Evolutionary conservation across 2,329 filamentous ascomycete genomes (phyloP).

Genomic region (Mariannaea sp.): DNA sequence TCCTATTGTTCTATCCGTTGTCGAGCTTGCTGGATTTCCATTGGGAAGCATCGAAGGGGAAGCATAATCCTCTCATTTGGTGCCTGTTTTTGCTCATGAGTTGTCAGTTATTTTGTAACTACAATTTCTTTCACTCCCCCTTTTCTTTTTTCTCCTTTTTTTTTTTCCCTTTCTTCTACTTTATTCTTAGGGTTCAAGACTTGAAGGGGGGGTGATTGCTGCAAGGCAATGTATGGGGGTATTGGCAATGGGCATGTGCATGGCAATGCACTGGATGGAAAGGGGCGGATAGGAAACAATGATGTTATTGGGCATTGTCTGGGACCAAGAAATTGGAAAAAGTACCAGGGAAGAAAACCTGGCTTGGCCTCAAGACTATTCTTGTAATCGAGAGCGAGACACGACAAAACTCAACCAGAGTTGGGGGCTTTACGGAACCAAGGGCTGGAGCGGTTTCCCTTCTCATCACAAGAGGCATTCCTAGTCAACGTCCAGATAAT

Average conservation of each 20-base stretch:
- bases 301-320: conserved; percentile 17
- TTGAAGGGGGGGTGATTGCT: conserved; percentile 29
- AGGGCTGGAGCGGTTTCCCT: background rate
- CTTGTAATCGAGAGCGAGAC: conserved; percentile 4
- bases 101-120: conserved; percentile 10
- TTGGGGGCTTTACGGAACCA: conserved; percentile 3
- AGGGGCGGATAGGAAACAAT: conserved; percentile 11
- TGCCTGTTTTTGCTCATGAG: background rate
- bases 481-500: conserved; percentile 26
- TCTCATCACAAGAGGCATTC: conserved; percentile 23
- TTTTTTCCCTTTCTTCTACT: conserved; percentile 17
- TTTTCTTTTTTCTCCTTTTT: conserved; percentile 20
- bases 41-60: background rate
- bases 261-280: conserved; percentile 8
- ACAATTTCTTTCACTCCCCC: conserved; percentile 4
- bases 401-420: background rate
- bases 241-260: conserved; percentile 15
- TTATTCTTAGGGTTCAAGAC: conserved; percentile 28
- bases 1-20: background rate
- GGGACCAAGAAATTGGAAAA: conserved; percentile 11
- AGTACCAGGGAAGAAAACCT: background rate
- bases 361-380: conserved; percentile 1
- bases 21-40: background rate
- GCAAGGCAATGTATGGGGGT: conserved; percentile 30
- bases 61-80: conserved; percentile 2